Conservation (phyloP, 192 early-diverging fungal species). For the Lobosporangium transversale region DNA sequence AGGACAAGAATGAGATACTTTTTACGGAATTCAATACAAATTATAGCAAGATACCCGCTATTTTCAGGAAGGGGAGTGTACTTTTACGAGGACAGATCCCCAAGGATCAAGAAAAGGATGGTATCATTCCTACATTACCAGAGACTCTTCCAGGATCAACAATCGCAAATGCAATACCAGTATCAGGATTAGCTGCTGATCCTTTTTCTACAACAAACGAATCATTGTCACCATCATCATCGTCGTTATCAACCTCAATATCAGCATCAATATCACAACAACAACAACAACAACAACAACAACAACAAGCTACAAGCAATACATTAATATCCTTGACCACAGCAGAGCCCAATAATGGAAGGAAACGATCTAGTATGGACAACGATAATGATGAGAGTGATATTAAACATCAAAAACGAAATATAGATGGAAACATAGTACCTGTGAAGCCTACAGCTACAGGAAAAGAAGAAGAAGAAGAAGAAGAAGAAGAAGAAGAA, state of each 20-base stretch:
- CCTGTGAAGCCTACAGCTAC: no score
- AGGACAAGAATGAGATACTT: conserved; percentile 91
- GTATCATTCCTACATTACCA: conserved; percentile 36
- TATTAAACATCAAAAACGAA: no score
- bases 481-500: background rate
- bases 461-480: no score
- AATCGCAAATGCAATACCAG: conserved; percentile 12
- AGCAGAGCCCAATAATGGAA: background rate
- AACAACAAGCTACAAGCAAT: background rate
- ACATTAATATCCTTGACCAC: background rate
- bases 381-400: conserved; percentile 3
- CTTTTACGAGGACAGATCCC: conserved; percentile 70
- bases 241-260: no score
- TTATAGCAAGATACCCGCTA: conserved; percentile 83
- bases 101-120: conserved; percentile 35
- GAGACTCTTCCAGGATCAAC: conserved; percentile 41
- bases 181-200: background rate
- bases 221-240: background rate
- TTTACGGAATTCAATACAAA: conserved; percentile 88
- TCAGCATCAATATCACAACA: background rate
- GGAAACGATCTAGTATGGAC: background rate
- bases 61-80: conserved; percentile 91
- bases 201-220: no score
- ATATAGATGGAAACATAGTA: no score
- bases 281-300: no score